A percentile compares a stretch with the other conserved stretches of the same genome.
Conservation (phyloP, 1,284 basidiomycete species). For the Heterobasidion occidentale region DNA sequence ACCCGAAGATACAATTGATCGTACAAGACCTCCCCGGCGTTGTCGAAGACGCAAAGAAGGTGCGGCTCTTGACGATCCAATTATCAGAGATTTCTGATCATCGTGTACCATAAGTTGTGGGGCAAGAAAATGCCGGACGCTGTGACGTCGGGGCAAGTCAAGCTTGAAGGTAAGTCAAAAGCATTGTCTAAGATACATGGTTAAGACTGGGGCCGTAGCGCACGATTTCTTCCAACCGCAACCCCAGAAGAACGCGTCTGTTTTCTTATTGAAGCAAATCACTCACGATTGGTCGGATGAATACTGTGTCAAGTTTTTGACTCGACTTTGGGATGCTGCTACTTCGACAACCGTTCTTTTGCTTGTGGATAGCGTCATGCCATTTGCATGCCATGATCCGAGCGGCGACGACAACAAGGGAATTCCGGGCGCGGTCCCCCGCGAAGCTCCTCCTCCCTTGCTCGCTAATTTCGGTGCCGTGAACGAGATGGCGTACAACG, state of each 20-base stretch:
- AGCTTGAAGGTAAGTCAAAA: conserved; percentile 11
- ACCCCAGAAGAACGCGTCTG: conserved; percentile 17
- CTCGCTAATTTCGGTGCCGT: neutral
- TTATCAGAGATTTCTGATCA: neutral
- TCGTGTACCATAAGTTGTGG: conserved; percentile 20
- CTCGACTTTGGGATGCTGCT: neutral
- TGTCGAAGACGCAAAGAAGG: conserved; percentile 22
- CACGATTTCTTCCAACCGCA: conserved; percentile 28
- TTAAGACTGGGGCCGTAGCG: conserved; percentile 9
- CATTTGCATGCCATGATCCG: conserved; percentile 1
- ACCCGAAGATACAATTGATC: conserved; percentile 23
- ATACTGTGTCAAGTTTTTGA: neutral
- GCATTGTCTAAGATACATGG: no score
- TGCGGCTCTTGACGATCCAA: conserved; percentile 8
- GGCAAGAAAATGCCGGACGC: conserved; percentile 18
- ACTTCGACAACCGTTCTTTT: neutral
- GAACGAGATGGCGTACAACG: neutral
- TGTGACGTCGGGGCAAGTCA: conserved; percentile 15
- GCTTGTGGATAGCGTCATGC: conserved; percentile 1
- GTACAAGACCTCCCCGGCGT: conserved; percentile 29
- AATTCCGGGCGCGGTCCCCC: neutral
- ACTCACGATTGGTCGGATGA: conserved; percentile 28
- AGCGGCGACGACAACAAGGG: neutral
- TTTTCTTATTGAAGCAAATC: conserved; percentile 24
- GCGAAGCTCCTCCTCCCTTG: neutral